Evolutionary conservation across 192 early-diverging fungal species (phyloP).

Genomic region (Globomyces pollinis-pini): DNA sequence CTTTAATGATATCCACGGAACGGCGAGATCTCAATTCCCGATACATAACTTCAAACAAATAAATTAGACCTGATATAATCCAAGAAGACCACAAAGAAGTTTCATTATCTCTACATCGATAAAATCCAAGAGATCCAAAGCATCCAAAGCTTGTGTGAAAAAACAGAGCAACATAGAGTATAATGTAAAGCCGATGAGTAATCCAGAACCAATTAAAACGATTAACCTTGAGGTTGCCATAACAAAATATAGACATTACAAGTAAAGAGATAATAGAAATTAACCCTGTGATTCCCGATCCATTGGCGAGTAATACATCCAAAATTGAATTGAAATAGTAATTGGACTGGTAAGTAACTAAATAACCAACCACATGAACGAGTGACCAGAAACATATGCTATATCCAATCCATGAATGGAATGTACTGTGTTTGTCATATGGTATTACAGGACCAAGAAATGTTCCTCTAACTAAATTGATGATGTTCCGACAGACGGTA

Average conservation of each 20-base stretch:
- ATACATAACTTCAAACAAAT: conserved; percentile 62
- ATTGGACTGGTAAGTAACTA: conserved; percentile 63
- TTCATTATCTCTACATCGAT: conserved; percentile 57
- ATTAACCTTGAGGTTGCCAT: conserved; percentile 49
- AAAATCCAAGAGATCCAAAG: conserved; percentile 50
- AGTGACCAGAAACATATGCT: conserved; percentile 69
- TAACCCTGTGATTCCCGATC: conserved; percentile 75
- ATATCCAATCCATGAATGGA: conserved; percentile 73
- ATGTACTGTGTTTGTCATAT: conserved; percentile 75
- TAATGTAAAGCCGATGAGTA: conserved; percentile 75
- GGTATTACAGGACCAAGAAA: conserved; percentile 67
- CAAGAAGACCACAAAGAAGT: conserved; percentile 78
- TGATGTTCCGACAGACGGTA: conserved; percentile 73
- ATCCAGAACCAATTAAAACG: conserved; percentile 78
- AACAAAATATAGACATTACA: conserved; percentile 66
- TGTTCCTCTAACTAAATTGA: conserved; percentile 66
- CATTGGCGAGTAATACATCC: conserved; percentile 49
- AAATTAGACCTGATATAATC: conserved; percentile 55
- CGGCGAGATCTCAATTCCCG: conserved; percentile 62
- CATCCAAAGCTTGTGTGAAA: conserved; percentile 80
- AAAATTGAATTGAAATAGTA: conserved; percentile 17
- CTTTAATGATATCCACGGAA: conserved; percentile 66
- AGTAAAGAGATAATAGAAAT: conserved; percentile 64
- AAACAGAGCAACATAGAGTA: conserved; percentile 71
- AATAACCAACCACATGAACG: conserved; percentile 66